Conservation (phyloP, 768 basidiomycete species). For the Kwoniella heveanensis region DNA sequence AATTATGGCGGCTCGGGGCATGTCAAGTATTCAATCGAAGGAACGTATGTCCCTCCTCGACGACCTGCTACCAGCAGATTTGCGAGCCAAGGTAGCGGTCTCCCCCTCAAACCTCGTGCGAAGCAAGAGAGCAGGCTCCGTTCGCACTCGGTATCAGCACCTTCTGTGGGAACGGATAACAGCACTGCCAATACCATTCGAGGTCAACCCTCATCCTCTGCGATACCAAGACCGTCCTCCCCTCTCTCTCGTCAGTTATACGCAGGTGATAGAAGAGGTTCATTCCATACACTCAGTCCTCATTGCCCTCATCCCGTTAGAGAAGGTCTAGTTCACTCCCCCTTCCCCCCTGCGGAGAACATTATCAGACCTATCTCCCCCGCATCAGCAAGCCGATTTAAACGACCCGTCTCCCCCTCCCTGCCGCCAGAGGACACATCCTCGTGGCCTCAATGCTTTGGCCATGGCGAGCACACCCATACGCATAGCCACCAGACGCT, state of each 20-base stretch:
- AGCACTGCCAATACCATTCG: no score
- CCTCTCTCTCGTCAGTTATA: not conserved
- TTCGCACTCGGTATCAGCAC: not conserved
- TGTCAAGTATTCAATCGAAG: not conserved
- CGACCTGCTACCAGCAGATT: not conserved
- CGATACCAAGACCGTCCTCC: not conserved
- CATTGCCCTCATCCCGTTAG: not conserved
- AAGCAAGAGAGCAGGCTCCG: not conserved
- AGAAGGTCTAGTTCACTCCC: not conserved
- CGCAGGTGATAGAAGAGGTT: not conserved
- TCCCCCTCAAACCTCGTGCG: not conserved
- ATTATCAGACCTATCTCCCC: not conserved
- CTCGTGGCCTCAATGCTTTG: not conserved
- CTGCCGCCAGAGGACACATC: slow-evolving; percentile 6
- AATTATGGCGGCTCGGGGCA: not conserved
- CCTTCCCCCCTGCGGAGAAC: not conserved
- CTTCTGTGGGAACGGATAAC: not conserved
- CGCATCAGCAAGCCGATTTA: slow-evolving; percentile 4
- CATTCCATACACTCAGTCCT: not conserved
- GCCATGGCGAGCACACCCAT: not conserved
- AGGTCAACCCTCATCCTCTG: not conserved
- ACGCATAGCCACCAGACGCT: slow-evolving; percentile 15
- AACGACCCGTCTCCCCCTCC: slow-evolving; percentile 13
- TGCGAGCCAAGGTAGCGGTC: not conserved
- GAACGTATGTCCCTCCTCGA: not conserved